Base-by-base conservation (phyloP, 2,329 filamentous ascomycete species). In the Clarireedia hainanense region DNA sequence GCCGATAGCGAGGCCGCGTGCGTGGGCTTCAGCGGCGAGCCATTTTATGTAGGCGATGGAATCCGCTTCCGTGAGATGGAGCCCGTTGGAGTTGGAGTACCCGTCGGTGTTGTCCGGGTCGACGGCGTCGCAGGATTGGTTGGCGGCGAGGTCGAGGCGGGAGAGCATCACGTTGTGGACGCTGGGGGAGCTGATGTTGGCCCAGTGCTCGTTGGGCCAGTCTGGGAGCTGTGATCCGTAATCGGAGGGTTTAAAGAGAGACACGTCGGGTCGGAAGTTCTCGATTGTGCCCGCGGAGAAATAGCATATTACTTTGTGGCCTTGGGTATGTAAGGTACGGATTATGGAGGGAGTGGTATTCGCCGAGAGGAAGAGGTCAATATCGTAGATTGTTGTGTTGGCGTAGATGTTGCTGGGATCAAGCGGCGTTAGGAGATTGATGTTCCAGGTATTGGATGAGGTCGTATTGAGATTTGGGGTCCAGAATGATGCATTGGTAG, bases 251-350 rank as follows among this genome's bases (percentile, higher is more conserved):
- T 71, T 64, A 64, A 88, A 89, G 5, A 78, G 64, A 60, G 36
- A 67, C 1, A 50, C 23, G 66, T 89, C 86, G 0, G 75, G 70
- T 3, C 85, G 76, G 72, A 76, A 80, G 51, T 80, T 66, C 68
- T 89, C 86, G 64, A 79, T 88, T 7, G 80, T 84, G 1, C 86
- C 86, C 0, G 84, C 84, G 50, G 81, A 85, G 71, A 89, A 89
- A 70, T 90, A 89, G 73, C 86, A 90, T 55, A 89, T 83, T 55
- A 88, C 79, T 59, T 79, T 81, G 64, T 79, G 79, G 5, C 76
- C 78, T 40, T 74, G 62, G 2, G 61, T 59, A 48, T 83, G 78
- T 9, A 84, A 70, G 5, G 68, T 66, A 6, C 67, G 55, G 48
- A 84, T 78, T 1, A 71, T 74, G 5, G 69, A 64, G 9, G 72